These are phyloP conservation scores for Fusarium anguioides DNA, from an alignment of 2,329 filamentous ascomycete species.

Conservation along the genomic window DNA sequence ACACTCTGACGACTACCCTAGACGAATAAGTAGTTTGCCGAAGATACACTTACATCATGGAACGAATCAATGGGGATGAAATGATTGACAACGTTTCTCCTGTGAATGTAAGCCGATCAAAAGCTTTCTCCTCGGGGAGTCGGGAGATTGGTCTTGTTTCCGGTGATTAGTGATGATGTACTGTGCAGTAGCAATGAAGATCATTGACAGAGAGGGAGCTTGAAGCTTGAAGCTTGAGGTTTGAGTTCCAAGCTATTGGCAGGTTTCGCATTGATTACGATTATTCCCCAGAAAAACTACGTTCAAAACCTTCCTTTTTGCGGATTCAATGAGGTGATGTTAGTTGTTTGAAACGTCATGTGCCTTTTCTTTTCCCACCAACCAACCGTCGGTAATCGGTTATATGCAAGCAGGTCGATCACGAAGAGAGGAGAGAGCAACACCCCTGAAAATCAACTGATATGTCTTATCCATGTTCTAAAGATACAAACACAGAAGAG, in stretches of 20 bases:
- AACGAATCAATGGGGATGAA: conserved; percentile 20
- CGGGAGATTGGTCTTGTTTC: background rate
- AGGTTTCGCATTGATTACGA: conserved; percentile 5
- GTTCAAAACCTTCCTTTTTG: background rate
- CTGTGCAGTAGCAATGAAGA: background rate
- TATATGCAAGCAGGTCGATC: conserved; percentile 38
- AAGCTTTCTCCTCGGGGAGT: background rate
- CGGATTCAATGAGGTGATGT: conserved; percentile 30
- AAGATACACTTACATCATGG: conserved; percentile 10
- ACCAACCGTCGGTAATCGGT: conserved; percentile 31
- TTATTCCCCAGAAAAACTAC: conserved; percentile 17
- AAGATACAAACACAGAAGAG: no score
- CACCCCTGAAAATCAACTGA: conserved; percentile 30
- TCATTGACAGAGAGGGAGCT: no score
- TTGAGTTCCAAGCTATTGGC: background rate
- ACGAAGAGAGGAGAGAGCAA: conserved; percentile 1
- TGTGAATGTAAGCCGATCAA: conserved; percentile 35
- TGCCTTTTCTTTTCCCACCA: conserved; percentile 19
- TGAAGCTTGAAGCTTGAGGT: conserved; percentile 1
- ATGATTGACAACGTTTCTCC: conserved; percentile 13
- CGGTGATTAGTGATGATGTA: background rate
- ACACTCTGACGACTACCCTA: conserved; percentile 27
- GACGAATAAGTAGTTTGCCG: conserved; percentile 6
- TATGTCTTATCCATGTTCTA: background rate
- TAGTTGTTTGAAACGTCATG: conserved; percentile 30